phyloP scores from a whole-genome alignment of 768 basidiomycete species.

The Lactarius sp. region DNA sequence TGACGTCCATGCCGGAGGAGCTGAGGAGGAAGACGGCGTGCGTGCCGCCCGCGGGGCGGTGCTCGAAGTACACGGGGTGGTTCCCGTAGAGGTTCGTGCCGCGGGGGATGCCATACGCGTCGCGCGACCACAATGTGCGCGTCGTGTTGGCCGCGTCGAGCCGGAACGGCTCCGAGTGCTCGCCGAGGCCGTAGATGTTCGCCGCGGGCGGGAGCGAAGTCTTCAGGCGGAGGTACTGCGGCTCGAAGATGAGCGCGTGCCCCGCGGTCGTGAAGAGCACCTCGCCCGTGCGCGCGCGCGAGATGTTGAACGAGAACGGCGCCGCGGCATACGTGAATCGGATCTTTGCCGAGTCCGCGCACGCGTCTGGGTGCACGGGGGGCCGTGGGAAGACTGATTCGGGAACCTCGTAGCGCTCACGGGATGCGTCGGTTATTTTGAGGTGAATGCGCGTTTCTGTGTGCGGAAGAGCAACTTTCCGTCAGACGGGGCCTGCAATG shows the following conservation, averaged over 20 bases:
- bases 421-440: conserved; percentile 52
- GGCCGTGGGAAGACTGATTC: conserved; percentile 57
- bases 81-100: conserved; percentile 67
- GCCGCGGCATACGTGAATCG: conserved; percentile 54
- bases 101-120: conserved; percentile 52
- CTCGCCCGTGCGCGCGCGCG: conserved; percentile 45
- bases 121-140: conserved; percentile 60
- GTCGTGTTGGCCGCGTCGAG: conserved; percentile 41
- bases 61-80: conserved; percentile 71
- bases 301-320: conserved; percentile 59
- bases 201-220: conserved; percentile 53
- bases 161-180: conserved; percentile 62
- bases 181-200: conserved; percentile 78
- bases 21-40: conserved; percentile 68
- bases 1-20: conserved; percentile 76
- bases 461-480: background rate
- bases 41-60: conserved; percentile 51
- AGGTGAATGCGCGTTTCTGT: conserved; percentile 52
- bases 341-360: conserved; percentile 39
- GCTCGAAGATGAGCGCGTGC: conserved; percentile 66
- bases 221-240: conserved; percentile 71
- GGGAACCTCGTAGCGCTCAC: conserved; percentile 58
- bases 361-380: conserved; percentile 28
- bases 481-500: background rate
- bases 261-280: conserved; percentile 57